These are phyloP conservation scores for Coemansia sp. DNA, from an alignment of 192 early-diverging fungal genomes.

Conservation along the genomic window DNA sequence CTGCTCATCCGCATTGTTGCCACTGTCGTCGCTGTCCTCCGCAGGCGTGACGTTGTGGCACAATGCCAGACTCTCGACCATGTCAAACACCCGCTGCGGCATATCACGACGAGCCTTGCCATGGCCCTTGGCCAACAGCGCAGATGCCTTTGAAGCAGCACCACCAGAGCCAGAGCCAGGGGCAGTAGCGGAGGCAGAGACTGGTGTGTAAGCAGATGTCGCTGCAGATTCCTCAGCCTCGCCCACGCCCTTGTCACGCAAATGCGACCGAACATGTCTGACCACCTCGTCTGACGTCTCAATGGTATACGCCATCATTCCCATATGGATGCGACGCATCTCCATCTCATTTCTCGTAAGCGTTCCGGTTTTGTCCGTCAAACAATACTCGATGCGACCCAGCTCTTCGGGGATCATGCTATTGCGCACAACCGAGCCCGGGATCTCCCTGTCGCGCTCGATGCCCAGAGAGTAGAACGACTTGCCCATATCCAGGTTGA, in stretches of 20 bases:
- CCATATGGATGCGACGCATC: slow-evolving; percentile 91
- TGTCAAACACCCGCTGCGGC: slow-evolving; percentile 81
- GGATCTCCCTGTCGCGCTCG: slow-evolving; percentile 83
- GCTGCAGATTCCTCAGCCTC: background rate
- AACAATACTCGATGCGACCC: slow-evolving; percentile 87
- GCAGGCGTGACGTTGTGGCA: slow-evolving; percentile 86
- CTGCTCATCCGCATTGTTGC: no score
- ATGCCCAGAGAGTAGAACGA: slow-evolving; percentile 88
- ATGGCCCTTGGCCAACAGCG: slow-evolving; percentile 22
- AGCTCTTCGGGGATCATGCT: slow-evolving; percentile 96
- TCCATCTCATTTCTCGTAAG: slow-evolving; percentile 98
- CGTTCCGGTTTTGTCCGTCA: slow-evolving; percentile 97
- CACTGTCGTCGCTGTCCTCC: slow-evolving; percentile 19
- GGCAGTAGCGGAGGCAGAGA: background rate
- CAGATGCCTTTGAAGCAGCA: slow-evolving; percentile 1
- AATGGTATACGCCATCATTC: slow-evolving; percentile 87
- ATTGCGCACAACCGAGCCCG: slow-evolving; percentile 86
- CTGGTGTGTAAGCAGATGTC: background rate
- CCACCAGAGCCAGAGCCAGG: background rate
- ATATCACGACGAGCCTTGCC: slow-evolving; percentile 79
- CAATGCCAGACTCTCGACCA: slow-evolving; percentile 83
- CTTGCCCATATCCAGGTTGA: slow-evolving; percentile 97
- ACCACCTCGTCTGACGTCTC: slow-evolving; percentile 91
- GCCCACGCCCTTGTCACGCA: slow-evolving; percentile 16
- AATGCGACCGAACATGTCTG: slow-evolving; percentile 61